Base-by-base conservation (phyloP, 441 rosid species). In the Adansonia grandidieri region DNA sequence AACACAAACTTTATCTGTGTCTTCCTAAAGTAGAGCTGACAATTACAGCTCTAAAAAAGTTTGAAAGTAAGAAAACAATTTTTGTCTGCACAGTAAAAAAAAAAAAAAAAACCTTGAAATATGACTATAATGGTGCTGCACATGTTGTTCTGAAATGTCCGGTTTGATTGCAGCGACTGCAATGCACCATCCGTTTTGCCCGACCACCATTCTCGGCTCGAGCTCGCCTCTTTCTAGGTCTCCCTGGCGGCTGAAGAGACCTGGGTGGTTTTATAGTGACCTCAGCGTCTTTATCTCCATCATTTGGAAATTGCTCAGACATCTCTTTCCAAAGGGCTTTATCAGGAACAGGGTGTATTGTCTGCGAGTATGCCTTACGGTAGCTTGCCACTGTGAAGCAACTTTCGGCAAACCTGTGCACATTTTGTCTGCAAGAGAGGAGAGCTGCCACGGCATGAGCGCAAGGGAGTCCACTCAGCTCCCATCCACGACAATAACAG, bases 121-220 rank as follows among this genome's bases (percentile, higher is more conserved):
- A 24, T 28, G 22, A 60, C 71, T 85, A 85, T 64, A 82, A 84
- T 58, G 92, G 91, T 32, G 91, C 84, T 74, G 91, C 83, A 84
- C 92, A 89, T 42, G 92, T 89, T 20, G 88, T 89, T 82, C 92
- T 86, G 79, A 89, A 89, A 88, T 89, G 92, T 37, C 92, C 92
- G 4, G 90, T 82, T 78, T 89, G 88, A 82, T 85, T 82, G 82
- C 92, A 89, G 54, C 92, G 85, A 79, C 92, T 89, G 77, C 91
- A 89, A 60, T 89, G 86, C 83, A 89, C 91, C 44, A 78, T 84
- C 77, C 92, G 82, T 78, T 88, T 89, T 14, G 63, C 82, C 19
- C 89, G 86, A 44, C 82, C 87, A 28, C 77, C 84, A 56, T 84
- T 88, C 73, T 88, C 87, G n/a, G 80, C 75, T 63, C 80, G 81